phyloP scores from a whole-genome alignment of 108 stramenopile genomes.

The Cyclotella cryptica region DNA sequence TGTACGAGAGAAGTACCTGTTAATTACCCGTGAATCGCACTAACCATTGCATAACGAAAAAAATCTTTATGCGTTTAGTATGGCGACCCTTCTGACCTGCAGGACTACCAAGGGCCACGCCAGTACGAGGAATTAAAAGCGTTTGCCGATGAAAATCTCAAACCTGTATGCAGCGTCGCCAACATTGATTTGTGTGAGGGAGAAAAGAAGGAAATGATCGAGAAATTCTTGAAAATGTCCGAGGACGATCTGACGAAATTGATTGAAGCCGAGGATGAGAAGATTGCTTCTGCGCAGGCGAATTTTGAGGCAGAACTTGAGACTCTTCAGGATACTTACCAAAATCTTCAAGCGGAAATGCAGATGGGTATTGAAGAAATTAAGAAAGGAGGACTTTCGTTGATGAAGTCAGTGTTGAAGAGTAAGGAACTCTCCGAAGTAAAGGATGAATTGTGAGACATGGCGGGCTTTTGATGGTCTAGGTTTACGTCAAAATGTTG shows the following conservation, averaged over 20 bases:
- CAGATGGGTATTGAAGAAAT: constrained; percentile 66
- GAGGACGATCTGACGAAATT: constrained; percentile 57
- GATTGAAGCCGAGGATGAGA: constrained; percentile 60
- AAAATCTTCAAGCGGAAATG: constrained; percentile 68
- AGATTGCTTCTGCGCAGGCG: constrained; percentile 62
- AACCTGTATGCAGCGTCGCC: constrained; percentile 59
- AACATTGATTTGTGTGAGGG: constrained; percentile 71
- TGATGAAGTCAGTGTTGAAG: constrained; percentile 87
- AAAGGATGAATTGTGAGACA: constrained; percentile 69
- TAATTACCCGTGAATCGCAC: too few relatives aligned
- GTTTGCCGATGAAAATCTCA: constrained; percentile 79
- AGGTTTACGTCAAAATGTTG: neutral
- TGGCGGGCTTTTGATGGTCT: neutral
- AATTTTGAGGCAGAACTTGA: constrained; percentile 66
- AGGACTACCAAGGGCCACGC: constrained; percentile 84
- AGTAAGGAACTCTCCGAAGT: constrained; percentile 56
- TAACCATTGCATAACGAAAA: too few relatives aligned
- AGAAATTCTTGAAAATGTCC: constrained; percentile 51
- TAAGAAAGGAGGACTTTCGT: constrained; percentile 80
- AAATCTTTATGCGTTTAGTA: constrained; percentile 21
- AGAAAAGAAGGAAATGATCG: constrained; percentile 67
- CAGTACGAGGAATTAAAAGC: constrained; percentile 65
- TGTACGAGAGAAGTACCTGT: too few relatives aligned
- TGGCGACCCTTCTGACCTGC: constrained; percentile 64
- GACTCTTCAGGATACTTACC: constrained; percentile 70